A percentile compares a stretch with the other conserved stretches of the same genome.
Evolutionary conservation across 2,329 filamentous ascomycete species (phyloP).

Genomic region (Trichoderma koningii): DNA sequence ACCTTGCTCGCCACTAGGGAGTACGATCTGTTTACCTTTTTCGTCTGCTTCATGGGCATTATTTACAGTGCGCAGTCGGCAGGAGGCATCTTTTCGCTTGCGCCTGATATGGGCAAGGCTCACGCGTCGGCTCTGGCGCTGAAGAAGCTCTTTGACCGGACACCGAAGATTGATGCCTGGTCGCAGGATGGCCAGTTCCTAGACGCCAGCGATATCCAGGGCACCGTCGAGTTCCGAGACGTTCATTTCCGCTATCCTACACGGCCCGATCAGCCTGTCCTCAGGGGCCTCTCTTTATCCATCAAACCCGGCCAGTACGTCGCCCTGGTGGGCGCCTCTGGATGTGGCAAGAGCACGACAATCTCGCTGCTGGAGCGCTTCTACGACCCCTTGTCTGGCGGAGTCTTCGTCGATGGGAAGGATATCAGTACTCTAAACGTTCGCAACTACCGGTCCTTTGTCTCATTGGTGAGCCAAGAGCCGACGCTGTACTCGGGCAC

Average conservation of each 20-base stretch:
- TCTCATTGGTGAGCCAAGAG: conserved; percentile 91
- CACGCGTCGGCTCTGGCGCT: conserved; percentile 79
- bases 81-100: conserved; percentile 85
- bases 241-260: conserved; percentile 96
- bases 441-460: conserved; percentile 78
- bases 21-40: conserved; percentile 84
- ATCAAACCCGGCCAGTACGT: conserved; percentile 80
- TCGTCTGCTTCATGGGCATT: conserved; percentile 83
- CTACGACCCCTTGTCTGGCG: conserved; percentile 83
- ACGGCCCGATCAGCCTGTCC: conserved; percentile 85
- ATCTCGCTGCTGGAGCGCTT: conserved; percentile 92
- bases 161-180: conserved; percentile 82
- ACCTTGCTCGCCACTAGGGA: conserved; percentile 70
- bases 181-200: conserved; percentile 66
- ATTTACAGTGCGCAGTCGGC: conserved; percentile 93
- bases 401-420: conserved; percentile 77
- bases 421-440: conserved; percentile 81
- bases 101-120: conserved; percentile 90
- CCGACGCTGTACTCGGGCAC: conserved; percentile 93
- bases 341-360: conserved; percentile 92
- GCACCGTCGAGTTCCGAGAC: conserved; percentile 83
- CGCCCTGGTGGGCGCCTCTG: conserved; percentile 89
- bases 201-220: conserved; percentile 61
- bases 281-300: conserved; percentile 76
- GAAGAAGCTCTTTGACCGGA: conserved; percentile 79